phyloP scores from a whole-genome alignment of 768 basidiomycete species.

The Suillus tomentosus region DNA sequence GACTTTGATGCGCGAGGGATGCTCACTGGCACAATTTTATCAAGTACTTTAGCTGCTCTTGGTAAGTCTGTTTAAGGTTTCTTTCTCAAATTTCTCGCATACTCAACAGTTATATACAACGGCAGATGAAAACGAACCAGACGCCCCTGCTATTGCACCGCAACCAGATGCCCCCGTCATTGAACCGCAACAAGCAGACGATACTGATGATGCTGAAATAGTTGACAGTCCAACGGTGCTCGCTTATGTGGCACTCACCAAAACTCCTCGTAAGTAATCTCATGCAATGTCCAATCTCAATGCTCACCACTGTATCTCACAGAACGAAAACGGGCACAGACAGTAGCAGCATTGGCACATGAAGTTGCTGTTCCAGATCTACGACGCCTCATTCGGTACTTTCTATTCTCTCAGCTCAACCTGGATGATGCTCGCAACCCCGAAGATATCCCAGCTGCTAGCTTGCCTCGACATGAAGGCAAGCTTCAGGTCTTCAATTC shows the following conservation, averaged over 20 bases:
- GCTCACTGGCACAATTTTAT: slow-evolving; percentile 6
- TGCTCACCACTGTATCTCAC: neutral
- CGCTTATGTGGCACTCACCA: neutral
- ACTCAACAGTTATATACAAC: no score
- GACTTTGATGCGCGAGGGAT: slow-evolving; percentile 10
- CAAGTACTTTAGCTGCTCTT: no score
- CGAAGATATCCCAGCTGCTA: neutral
- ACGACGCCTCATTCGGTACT: neutral
- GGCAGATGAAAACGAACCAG: no score
- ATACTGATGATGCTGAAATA: neutral
- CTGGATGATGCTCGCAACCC: neutral
- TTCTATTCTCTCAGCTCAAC: neutral
- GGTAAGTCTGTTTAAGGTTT: no score
- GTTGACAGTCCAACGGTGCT: neutral
- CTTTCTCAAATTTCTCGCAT: no score
- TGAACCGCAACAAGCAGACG: neutral
- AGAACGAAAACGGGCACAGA: neutral
- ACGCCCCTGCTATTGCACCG: no score
- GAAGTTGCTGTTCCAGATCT: neutral
- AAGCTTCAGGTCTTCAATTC: neutral
- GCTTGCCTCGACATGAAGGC: neutral
- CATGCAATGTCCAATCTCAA: neutral
- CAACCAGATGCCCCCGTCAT: neutral
- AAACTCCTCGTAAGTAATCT: neutral
- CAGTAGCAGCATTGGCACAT: neutral